Evolutionary conservation across 2,329 filamentous ascomycete genomes (phyloP), one percentile per base, ranked within the genome.

Genomic region (Ophiostoma pallidulum): DNA sequence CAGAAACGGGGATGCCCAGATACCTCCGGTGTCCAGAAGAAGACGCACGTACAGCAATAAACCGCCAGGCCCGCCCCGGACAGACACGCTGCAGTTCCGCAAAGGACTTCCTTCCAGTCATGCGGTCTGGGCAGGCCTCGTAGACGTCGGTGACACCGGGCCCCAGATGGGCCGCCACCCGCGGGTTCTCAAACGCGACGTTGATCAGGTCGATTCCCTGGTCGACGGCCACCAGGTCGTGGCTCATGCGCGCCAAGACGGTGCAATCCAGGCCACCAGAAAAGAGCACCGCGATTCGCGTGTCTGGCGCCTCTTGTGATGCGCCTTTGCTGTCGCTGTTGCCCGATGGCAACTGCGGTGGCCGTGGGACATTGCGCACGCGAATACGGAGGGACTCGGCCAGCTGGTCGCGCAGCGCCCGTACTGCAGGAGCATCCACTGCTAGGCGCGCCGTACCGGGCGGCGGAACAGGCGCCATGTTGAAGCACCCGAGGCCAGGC

Each of bases 241-340:
- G 86, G 10, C 77, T 72, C 20, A 97, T 66, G 37, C 89, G 78
- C 19, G 91, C 91, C 41, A 98, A 71, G 1, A 96, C 72, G 0
- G 90, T 91, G 61, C 92, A 97, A 63, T 98, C 92, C 7, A 98
- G 74, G 0, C 92, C 92, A 2, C 92, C 92, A 0, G 92, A 98
- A 63, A 97, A 98, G 0, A 98, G 70, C 1, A 98, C 72, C 0
- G 88, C 89, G 13, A 95, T 64, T 47, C 74, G 75, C 16, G 75
- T 70, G 53, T 73, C 67, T 9, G 53, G 5, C 53, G 31, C n/a
- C 41, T 19, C 8, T 16, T 22, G n/a, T n/a, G n/a, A n/a, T n/a
- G n/a, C n/a, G n/a, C n/a, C n/a, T n/a, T n/a, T n/a, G n/a, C n/a
- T n/a, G n/a, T n/a, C n/a, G n/a, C n/a, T n/a, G n/a, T n/a, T n/a